phyloP scores from a whole-genome alignment of 208 protist species.

The Trypanosoma congolense region DNA sequence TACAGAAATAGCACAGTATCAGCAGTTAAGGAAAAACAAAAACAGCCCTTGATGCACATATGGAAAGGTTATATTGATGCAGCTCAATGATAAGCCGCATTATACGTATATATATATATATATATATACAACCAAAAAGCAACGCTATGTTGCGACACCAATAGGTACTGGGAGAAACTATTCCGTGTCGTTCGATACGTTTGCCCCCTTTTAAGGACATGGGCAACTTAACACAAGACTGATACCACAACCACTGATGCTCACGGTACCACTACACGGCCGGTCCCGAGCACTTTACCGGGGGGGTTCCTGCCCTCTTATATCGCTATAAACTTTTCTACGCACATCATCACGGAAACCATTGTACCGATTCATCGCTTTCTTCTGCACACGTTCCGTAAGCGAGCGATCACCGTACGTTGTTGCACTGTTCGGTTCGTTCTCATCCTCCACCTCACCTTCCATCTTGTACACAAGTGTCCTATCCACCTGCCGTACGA shows the following conservation, averaged over 20 bases:
- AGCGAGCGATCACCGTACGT: constrained; percentile 78
- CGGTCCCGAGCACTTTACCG: no score
- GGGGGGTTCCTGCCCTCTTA: constrained; percentile 60
- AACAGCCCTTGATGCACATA: not conserved
- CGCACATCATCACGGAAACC: constrained; percentile 79
- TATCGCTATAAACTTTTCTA: constrained; percentile 75
- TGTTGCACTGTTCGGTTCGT: constrained; percentile 84
- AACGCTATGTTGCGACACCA: no score
- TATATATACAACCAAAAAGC: no score
- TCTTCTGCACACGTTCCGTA: constrained; percentile 82
- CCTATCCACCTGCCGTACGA: constrained; percentile 63
- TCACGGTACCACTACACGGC: no score
- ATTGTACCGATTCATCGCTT: constrained; percentile 88
- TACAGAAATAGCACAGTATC: not conserved
- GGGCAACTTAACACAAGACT: no score
- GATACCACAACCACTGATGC: no score
- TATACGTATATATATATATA: no score
- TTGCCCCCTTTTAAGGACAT: no score
- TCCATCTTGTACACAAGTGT: constrained; percentile 83
- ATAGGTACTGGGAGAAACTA: no score
- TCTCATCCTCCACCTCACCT: constrained; percentile 86
- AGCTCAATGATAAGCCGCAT: no score
- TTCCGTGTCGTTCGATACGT: no score
- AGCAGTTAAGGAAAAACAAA: constrained; percentile 3
- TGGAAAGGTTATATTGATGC: no score